Evolutionary conservation across 2,329 filamentous ascomycete species (phyloP).

Genomic region (Monilinia fructigena): DNA sequence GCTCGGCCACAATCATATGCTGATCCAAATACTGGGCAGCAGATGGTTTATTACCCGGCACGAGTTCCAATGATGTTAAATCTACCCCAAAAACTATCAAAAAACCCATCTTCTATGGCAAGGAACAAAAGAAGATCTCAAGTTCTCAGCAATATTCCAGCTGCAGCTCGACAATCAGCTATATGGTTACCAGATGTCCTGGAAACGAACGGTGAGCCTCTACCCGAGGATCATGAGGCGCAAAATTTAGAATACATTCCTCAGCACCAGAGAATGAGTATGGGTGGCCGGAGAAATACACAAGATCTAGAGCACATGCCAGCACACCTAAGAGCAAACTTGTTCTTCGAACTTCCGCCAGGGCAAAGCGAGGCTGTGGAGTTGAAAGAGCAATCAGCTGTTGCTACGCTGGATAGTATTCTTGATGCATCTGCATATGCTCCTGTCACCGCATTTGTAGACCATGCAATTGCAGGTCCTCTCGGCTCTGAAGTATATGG

Average conservation of each 20-base stretch:
- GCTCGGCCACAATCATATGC: constrained; percentile 56
- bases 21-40: constrained; percentile 64
- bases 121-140: constrained; percentile 73
- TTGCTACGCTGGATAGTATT: constrained; percentile 85
- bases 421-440: constrained; percentile 85
- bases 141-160: constrained; percentile 62
- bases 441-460: constrained; percentile 87
- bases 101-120: constrained; percentile 61
- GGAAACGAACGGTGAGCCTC: constrained; percentile 32
- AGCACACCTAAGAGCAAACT: constrained; percentile 82
- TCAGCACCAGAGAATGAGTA: constrained; percentile 39
- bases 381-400: constrained; percentile 75
- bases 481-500: constrained; percentile 76
- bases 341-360: constrained; percentile 77
- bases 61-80: constrained; percentile 93
- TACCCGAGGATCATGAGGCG: constrained; percentile 31
- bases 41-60: constrained; percentile 94
- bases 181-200: constrained; percentile 41
- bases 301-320: constrained; percentile 59
- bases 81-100: constrained; percentile 82
- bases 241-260: constrained; percentile 38
- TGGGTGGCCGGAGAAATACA: constrained; percentile 38
- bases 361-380: constrained; percentile 53
- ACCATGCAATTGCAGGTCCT: constrained; percentile 78
- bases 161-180: constrained; percentile 44